Conservation (phyloP, 1,139 yeast species). For the Pneumocystis carinii region DNA sequence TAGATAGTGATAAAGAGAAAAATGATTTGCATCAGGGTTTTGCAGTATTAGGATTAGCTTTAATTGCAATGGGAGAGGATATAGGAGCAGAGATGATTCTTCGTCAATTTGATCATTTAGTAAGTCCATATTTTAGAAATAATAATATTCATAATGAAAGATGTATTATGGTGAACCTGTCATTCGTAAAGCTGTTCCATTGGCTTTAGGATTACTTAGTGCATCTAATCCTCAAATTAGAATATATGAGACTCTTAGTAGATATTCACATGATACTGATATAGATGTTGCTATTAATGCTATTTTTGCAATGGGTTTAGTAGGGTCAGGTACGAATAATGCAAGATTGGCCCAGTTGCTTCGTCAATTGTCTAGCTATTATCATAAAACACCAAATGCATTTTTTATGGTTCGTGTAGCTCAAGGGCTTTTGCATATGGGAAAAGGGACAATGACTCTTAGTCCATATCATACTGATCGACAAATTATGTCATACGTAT, state of each 20-base stretch:
- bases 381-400: slow-evolving; percentile 78
- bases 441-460: slow-evolving; percentile 85
- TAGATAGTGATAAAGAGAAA: slow-evolving; percentile 32
- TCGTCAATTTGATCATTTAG: slow-evolving; percentile 78
- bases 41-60: slow-evolving; percentile 87
- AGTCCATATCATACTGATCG: slow-evolving; percentile 86
- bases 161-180: slow-evolving; percentile 95
- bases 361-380: slow-evolving; percentile 87
- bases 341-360: slow-evolving; percentile 93
- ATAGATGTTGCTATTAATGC: slow-evolving; percentile 90
- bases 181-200: slow-evolving; percentile 86
- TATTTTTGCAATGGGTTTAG: slow-evolving; percentile 91
- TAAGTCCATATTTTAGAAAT: background rate
- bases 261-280: slow-evolving; percentile 93
- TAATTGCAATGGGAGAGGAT: slow-evolving; percentile 94
- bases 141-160: slow-evolving; percentile 22
- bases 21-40: slow-evolving; percentile 45
- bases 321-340: slow-evolving; percentile 97
- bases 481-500: slow-evolving; percentile 70
- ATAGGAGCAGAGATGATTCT: slow-evolving; percentile 95
- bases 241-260: slow-evolving; percentile 87
- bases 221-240: slow-evolving; percentile 94
- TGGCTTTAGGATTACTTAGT: slow-evolving; percentile 91
- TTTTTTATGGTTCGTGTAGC: slow-evolving; percentile 87
- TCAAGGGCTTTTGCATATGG: slow-evolving; percentile 87